A percentile compares a stretch with the other conserved stretches of the same genome.
Conservation (phyloP, 257 asterid species). For the Capsicum baccatum region DNA sequence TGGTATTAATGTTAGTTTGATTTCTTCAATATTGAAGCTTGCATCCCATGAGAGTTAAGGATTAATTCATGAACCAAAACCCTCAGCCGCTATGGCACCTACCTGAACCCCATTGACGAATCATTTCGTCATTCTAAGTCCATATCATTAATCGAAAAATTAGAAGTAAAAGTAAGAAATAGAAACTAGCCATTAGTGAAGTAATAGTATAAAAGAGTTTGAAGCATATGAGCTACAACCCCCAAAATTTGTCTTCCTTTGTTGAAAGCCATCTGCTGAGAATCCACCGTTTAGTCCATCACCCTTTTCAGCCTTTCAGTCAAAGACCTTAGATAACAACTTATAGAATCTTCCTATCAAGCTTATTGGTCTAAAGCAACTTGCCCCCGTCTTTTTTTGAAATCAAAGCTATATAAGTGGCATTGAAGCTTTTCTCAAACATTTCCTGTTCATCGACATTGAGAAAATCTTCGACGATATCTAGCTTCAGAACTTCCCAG, state of each 20-base stretch:
- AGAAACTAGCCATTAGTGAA: not conserved
- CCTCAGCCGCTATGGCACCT: constrained; percentile 1
- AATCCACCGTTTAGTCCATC: too few relatives aligned
- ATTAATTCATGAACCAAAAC: not conserved
- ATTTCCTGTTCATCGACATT: too few relatives aligned
- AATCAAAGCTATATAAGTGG: too few relatives aligned
- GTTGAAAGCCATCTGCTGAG: too few relatives aligned
- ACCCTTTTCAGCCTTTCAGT: too few relatives aligned
- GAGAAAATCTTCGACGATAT: too few relatives aligned
- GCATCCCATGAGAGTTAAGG: constrained; percentile 3
- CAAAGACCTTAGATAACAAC: too few relatives aligned
- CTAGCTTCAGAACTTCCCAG: too few relatives aligned
- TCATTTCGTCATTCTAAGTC: not conserved
- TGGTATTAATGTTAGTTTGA: not conserved
- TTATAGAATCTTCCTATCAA: too few relatives aligned
- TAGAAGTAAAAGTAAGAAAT: not conserved
- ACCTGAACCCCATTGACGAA: not conserved
- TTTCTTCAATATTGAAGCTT: not conserved
- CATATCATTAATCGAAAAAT: not conserved
- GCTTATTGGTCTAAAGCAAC: too few relatives aligned
- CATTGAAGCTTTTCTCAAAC: too few relatives aligned
- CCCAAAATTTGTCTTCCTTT: not conserved
- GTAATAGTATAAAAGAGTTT: not conserved
- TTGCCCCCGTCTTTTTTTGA: too few relatives aligned
- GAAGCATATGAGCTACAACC: not conserved